Evolutionary conservation across 73 alveolate genomes (phyloP), one percentile per base, ranked within the genome.

Genomic region (Tetrahymena malaccensis): DNA sequence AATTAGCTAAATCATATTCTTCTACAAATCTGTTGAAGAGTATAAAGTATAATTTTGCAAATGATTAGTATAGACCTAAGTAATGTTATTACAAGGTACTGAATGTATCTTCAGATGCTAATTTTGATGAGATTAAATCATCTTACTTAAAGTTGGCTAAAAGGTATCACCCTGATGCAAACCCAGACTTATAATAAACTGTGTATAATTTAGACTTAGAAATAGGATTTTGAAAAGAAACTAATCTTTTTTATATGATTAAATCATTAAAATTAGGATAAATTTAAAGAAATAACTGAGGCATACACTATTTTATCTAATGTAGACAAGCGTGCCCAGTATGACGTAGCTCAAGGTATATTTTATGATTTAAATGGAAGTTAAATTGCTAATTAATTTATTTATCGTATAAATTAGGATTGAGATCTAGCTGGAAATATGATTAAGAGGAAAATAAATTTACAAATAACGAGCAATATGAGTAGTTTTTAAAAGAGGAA

Each of bases 121-220:
- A 97, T 15, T 58, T 38, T 27, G 98, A 97, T 35, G 98, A 98
- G 50, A 97, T 98, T 22, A 98, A 98, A 94, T 83, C 94, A 38
- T 58, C 99, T 35, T 97, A 97, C 93, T 96, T 97, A 43, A 97
- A 95, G 33, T 94, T 97, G 84, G 99, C 99, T 22, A 98, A 96
- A 94, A 96, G 96, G 70, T 96, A 95, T 85, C 99, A 98, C 97
- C 99, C 99, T 55, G 99, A 98, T 97, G 94, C 95, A 93, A 97
- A 94, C 34, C 96, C 96, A 95, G 84, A 85, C n/a, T 38, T 37
- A 15, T 57, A 34, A 70, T 70, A 70, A 70, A 70, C 89, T 70
- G 89, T 70, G 89, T 70, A 70, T 70, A 70, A 70, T 70, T 70
- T 3, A 70, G 35, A 70, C 25, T 70, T 31, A 22, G 37, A 70